A percentile compares a stretch with the other conserved stretches of the same genome.
Evolutionary conservation across 371 early-diverging fungal species (phyloP).

Genomic region (Cokeromyces recurvatus): DNA sequence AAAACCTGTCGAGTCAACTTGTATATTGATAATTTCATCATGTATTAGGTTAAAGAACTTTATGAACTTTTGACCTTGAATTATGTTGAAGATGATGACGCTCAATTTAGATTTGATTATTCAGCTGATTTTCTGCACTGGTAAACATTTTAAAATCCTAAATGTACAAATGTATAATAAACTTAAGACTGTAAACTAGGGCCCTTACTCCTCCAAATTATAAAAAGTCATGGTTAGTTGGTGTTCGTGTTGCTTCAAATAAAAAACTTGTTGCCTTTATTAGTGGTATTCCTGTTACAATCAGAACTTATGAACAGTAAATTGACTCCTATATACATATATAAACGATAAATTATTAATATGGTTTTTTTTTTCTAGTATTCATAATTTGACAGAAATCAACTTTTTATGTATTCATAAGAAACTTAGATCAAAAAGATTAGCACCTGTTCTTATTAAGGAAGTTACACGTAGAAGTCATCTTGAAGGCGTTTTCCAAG

Average conservation of each 20-base stretch:
- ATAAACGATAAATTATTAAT: no score
- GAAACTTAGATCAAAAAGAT: conserved; percentile 89
- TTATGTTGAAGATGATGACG: conserved; percentile 96
- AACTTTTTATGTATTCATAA: conserved; percentile 99
- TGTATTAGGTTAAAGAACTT: conserved; percentile 69
- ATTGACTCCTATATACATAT: conserved; percentile 65
- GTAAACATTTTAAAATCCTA: no score
- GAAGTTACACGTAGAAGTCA: conserved; percentile 97
- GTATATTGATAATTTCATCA: not conserved
- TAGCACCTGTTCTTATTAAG: conserved; percentile 98
- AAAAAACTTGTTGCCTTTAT: conserved; percentile 94
- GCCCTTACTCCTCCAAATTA: conserved; percentile 93
- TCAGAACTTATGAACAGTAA: conserved; percentile 70
- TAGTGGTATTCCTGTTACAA: conserved; percentile 82
- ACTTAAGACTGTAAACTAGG: conserved; percentile 25
- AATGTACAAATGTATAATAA: not conserved
- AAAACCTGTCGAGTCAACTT: not conserved
- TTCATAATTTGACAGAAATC: conserved; percentile 84
- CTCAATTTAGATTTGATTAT: conserved; percentile 95
- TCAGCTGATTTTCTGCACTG: conserved; percentile 87
- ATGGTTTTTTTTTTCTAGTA: no score
- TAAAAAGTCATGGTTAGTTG: conserved; percentile 84
- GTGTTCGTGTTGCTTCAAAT: conserved; percentile 82
- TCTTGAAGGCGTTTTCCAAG: conserved; percentile 94
- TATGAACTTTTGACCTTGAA: conserved; percentile 83